These are phyloP conservation scores for Exophiala sp. DNA, from an alignment of 2,329 filamentous ascomycete species.

Conservation along the genomic window DNA sequence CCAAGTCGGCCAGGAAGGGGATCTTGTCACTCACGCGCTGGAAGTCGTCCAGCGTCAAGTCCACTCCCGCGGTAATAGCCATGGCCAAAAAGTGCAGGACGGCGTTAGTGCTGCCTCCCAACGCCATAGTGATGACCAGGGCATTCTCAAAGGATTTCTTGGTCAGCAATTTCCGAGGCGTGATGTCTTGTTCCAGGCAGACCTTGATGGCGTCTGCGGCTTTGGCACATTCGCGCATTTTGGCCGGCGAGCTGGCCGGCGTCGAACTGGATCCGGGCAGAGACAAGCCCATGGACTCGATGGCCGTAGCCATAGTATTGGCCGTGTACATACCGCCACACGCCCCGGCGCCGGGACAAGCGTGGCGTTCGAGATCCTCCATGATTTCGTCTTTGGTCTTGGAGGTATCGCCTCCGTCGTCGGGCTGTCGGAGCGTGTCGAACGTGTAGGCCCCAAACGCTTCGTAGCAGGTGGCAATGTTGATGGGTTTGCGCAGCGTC, in stretches of 20 bases:
- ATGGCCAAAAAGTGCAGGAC: slow-evolving; percentile 87
- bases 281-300: slow-evolving; percentile 80
- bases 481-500: slow-evolving; percentile 70
- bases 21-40: slow-evolving; percentile 75
- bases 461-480: slow-evolving; percentile 84
- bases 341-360: slow-evolving; percentile 71
- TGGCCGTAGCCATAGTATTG: slow-evolving; percentile 87
- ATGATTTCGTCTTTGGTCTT: slow-evolving; percentile 71
- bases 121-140: slow-evolving; percentile 79
- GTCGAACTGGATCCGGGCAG: slow-evolving; percentile 79
- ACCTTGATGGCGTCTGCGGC: slow-evolving; percentile 70
- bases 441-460: slow-evolving; percentile 78
- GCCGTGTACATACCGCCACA: slow-evolving; percentile 89
- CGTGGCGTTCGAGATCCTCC: slow-evolving; percentile 71
- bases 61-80: slow-evolving; percentile 75
- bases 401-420: slow-evolving; percentile 50
- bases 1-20: slow-evolving; percentile 78
- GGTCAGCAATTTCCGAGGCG: slow-evolving; percentile 72
- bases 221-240: slow-evolving; percentile 79
- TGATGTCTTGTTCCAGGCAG: slow-evolving; percentile 77
- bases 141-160: slow-evolving; percentile 81
- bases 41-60: slow-evolving; percentile 73
- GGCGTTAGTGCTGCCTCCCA: slow-evolving; percentile 86
- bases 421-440: slow-evolving; percentile 63
- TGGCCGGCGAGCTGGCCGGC: slow-evolving; percentile 72